Conservation (phyloP, 352 stramenopile species). For the Phytophthora melonis region DNA sequence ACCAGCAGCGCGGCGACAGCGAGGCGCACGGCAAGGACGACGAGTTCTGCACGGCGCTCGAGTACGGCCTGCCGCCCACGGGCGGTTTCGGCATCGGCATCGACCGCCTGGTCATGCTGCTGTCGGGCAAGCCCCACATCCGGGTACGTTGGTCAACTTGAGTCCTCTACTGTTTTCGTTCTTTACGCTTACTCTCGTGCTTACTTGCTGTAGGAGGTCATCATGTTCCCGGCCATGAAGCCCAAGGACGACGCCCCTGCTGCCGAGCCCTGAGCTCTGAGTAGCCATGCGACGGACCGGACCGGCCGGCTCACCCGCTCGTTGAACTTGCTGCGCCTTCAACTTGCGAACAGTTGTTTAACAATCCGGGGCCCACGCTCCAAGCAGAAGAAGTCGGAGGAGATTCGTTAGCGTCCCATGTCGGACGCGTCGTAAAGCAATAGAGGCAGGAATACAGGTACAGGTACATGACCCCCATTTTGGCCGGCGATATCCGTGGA, state of each 20-base stretch:
- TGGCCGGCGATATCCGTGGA: neutral
- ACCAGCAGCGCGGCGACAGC: slow-evolving; percentile 80
- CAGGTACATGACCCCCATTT: neutral
- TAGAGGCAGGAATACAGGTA: too few relatives aligned
- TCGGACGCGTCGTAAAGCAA: too few relatives aligned
- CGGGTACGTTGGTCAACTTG: slow-evolving; percentile 52
- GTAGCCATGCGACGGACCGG: neutral
- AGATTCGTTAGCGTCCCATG: neutral
- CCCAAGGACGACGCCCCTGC: slow-evolving; percentile 45
- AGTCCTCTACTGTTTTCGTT: neutral
- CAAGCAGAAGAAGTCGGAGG: slow-evolving; percentile 28
- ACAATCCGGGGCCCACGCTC: slow-evolving; percentile 5
- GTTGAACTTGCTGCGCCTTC: slow-evolving; percentile 38
- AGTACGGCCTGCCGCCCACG: slow-evolving; percentile 98
- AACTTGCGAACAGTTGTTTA: slow-evolving; percentile 28
- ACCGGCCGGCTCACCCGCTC: neutral
- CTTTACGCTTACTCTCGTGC: neutral
- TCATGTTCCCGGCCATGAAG: slow-evolving; percentile 99
- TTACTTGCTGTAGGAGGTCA: slow-evolving; percentile 92
- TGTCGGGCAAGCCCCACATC: slow-evolving; percentile 99
- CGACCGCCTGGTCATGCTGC: slow-evolving; percentile 98
- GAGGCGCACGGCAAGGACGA: slow-evolving; percentile 96
- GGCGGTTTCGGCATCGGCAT: slow-evolving; percentile 98
- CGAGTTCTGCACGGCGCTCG: slow-evolving; percentile 97
- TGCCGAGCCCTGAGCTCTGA: neutral